phyloP scores from a whole-genome alignment of 208 protist species.

The Leishmania mexicana region DNA sequence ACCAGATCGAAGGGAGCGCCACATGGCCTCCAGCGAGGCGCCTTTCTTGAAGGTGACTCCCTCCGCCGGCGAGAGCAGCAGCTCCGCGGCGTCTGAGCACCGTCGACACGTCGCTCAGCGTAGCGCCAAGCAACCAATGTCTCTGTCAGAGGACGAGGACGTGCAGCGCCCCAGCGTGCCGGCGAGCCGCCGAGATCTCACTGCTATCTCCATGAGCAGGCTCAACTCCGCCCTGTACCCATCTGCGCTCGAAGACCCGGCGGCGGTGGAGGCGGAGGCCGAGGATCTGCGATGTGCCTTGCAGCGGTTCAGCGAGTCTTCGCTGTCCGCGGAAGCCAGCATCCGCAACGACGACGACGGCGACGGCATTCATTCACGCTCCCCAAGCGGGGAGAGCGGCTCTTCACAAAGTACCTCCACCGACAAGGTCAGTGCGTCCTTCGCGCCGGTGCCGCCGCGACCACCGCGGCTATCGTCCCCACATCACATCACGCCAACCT shows the following conservation, averaged over 20 bases:
- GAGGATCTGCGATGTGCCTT: slow-evolving; percentile 2
- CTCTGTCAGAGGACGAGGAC: not conserved
- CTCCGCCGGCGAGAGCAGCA: slow-evolving; percentile 7
- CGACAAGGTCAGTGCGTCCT: not conserved
- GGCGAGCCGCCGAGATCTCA: slow-evolving; percentile 9
- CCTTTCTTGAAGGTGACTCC: slow-evolving; percentile 5
- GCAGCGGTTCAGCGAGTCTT: not conserved
- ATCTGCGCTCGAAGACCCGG: slow-evolving; percentile 13
- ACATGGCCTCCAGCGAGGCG: not conserved
- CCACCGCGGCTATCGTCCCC: not conserved
- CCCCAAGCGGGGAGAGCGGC: not conserved
- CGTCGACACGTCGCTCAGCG: slow-evolving; percentile 8
- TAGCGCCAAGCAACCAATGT: slow-evolving; percentile 13
- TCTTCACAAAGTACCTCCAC: not conserved
- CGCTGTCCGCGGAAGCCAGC: not conserved
- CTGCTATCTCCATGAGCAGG: not conserved
- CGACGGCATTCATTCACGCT: not conserved
- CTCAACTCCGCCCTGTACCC: slow-evolving; percentile 7
- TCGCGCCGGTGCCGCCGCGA: not conserved
- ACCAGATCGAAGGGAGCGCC: not conserved
- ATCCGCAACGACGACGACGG: not conserved
- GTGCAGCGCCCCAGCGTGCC: not conserved
- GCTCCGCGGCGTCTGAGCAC: slow-evolving; percentile 4
- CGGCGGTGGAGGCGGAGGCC: not conserved
- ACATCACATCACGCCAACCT: not conserved